Base-by-base conservation (phyloP, 257 asterid species). In the Knoxia roxburghii region DNA sequence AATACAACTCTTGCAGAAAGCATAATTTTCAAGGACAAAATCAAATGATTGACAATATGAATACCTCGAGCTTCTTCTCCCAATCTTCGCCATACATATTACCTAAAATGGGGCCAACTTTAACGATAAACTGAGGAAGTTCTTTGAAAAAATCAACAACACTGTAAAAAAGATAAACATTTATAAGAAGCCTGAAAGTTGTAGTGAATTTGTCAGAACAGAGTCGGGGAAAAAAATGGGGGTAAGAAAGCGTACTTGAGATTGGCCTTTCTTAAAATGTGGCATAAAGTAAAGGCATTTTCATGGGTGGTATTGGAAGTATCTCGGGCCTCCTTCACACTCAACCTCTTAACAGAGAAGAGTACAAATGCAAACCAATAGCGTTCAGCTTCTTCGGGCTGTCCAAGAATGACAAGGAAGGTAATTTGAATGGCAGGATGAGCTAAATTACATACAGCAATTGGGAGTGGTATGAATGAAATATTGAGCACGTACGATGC, bases 41-140 rank as follows among this genome's bases (percentile, higher is more conserved):
- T 29, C 21, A 33, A 60, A 61, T 60, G 33, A 15, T n/a, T 24
- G 30, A 46, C 20, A 30, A 40, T n/a, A 45, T n/a, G 18, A 40
- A 62, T 86, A 89, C 98, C 98, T 86, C 88, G 18, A 89, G 86
- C 79, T 88, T 89, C 84, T 87, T 89, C 84, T 86, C 94, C 97
- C 98, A 92, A 73, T 85, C 95, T 45, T 67, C 77, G 24, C 97
- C 97, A 45, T 86, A 92, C 29, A 84, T 69, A 68, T 73, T 80
- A 67, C 86, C 77, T 76, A 92, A 77, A 74, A 83, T 81, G 6
- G 93, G 79, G 37, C 95, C 96, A 77, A 73, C 95, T 86, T 92
- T 92, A 75, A 88, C 70, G 49, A 89, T 79, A 70, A 89, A 87
- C 41, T 89, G 97, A 27, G 83, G 84, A 50, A 92, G 87, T 77